These are phyloP conservation scores for Zalaria sp. DNA, from an alignment of 2,329 filamentous ascomycete species.

Conservation along the genomic window DNA sequence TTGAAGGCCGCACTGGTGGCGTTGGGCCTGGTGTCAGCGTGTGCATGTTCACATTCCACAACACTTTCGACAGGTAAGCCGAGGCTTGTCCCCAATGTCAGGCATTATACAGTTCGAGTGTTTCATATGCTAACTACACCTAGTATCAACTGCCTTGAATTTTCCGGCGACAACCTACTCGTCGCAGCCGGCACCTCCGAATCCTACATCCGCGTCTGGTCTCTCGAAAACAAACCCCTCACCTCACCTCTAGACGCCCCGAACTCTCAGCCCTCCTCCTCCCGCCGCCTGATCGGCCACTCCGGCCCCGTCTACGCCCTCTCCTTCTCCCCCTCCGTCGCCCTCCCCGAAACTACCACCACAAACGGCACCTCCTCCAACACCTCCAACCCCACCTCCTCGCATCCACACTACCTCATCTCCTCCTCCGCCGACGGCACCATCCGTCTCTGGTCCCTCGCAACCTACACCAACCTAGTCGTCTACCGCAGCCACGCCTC, in stretches of 20 bases:
- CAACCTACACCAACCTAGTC: slow-evolving; percentile 82
- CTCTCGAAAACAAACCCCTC: slow-evolving; percentile 71
- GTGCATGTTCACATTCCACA: slow-evolving; percentile 98
- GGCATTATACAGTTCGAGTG: neutral
- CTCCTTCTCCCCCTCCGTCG: slow-evolving; percentile 65
- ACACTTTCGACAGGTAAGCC: slow-evolving; percentile 67
- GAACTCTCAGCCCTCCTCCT: slow-evolving; percentile 49
- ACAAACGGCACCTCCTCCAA: slow-evolving; percentile 22
- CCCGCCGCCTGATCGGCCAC: slow-evolving; percentile 70
- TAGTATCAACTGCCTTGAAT: slow-evolving; percentile 85
- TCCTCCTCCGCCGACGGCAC: slow-evolving; percentile 81
- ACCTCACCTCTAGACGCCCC: slow-evolving; percentile 49
- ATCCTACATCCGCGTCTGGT: slow-evolving; percentile 93
- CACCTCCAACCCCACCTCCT: slow-evolving; percentile 32
- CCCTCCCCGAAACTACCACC: slow-evolving; percentile 25
- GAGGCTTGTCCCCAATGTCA: neutral
- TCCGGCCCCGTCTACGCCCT: slow-evolving; percentile 80
- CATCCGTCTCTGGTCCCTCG: slow-evolving; percentile 82
- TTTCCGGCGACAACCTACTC: slow-evolving; percentile 78
- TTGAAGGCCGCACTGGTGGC: slow-evolving; percentile 71
- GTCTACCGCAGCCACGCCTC: slow-evolving; percentile 88
- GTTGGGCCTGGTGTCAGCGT: slow-evolving; percentile 73
- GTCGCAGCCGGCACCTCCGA: slow-evolving; percentile 83
- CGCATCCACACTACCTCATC: slow-evolving; percentile 52
- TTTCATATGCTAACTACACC: slow-evolving; percentile 9